phyloP scores from a whole-genome alignment of 140 eudicot genomes.

The Ambrosia hybrid region DNA sequence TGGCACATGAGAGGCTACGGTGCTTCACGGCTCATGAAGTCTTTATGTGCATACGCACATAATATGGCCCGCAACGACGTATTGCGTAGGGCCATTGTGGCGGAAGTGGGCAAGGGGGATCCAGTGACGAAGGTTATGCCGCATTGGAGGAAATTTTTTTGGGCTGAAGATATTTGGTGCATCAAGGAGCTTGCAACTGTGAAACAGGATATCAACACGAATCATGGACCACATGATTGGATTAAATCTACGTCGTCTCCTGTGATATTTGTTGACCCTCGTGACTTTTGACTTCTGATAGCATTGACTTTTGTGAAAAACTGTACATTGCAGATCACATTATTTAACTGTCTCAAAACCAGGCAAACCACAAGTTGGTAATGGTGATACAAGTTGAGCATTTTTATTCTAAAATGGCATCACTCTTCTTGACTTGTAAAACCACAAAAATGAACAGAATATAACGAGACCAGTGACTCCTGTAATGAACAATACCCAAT shows the following conservation, averaged over 20 bases:
- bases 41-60: slow-evolving; percentile 5
- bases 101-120: slow-evolving; percentile 10
- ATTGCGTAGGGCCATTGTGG: slow-evolving; percentile 10
- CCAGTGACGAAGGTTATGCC: slow-evolving; percentile 12
- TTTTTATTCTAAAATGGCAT: slow-evolving; percentile 67
- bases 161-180: slow-evolving; percentile 18
- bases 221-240: background rate
- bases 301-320: slow-evolving; percentile 1
- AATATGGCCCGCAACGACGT: slow-evolving; percentile 3
- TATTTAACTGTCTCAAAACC: background rate
- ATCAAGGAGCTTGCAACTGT: slow-evolving; percentile 13
- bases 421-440: slow-evolving; percentile 69
- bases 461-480: slow-evolving; percentile 59
- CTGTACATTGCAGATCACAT: background rate
- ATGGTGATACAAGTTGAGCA: slow-evolving; percentile 2
- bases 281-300: slow-evolving; percentile 3
- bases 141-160: slow-evolving; percentile 13
- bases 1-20: slow-evolving; percentile 15
- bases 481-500: slow-evolving; percentile 78
- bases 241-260: background rate
- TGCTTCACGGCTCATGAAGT: slow-evolving; percentile 6
- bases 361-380: slow-evolving; percentile 8
- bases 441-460: slow-evolving; percentile 68
- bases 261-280: slow-evolving; percentile 17
- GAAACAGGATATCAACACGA: background rate